phyloP scores from a whole-genome alignment of 352 stramenopile species.

The Pilasporangium apinafurcum region DNA sequence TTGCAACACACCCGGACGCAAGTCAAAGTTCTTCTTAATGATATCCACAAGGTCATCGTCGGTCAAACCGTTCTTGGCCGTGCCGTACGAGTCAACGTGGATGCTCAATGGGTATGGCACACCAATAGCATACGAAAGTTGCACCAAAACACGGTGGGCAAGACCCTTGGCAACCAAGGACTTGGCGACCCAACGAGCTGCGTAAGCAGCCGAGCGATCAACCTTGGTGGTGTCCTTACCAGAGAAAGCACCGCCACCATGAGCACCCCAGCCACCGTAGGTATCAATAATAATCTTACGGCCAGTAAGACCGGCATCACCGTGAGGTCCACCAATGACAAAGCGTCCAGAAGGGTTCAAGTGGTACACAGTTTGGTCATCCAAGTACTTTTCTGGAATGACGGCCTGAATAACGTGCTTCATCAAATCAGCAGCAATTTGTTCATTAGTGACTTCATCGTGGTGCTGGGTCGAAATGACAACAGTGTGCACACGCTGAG shows the following conservation, averaged over 20 bases:
- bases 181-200: slow-evolving; percentile 98
- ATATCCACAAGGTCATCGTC: slow-evolving; percentile 96
- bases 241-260: slow-evolving; percentile 98
- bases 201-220: slow-evolving; percentile 97
- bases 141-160: slow-evolving; percentile 92
- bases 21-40: slow-evolving; percentile 99
- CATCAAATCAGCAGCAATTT: slow-evolving; percentile 97
- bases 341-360: slow-evolving; percentile 99
- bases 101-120: slow-evolving; percentile 96
- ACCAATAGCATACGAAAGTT: slow-evolving; percentile 99
- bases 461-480: slow-evolving; percentile 99
- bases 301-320: slow-evolving; percentile 97
- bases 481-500: slow-evolving; percentile 97
- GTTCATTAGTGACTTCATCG: slow-evolving; percentile 97
- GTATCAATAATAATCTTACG: slow-evolving; percentile 99
- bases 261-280: slow-evolving; percentile 98
- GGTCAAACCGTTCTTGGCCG: slow-evolving; percentile 91
- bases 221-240: slow-evolving; percentile 99
- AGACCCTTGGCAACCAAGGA: slow-evolving; percentile 95
- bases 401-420: slow-evolving; percentile 99
- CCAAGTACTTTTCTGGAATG: slow-evolving; percentile 98
- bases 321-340: slow-evolving; percentile 98
- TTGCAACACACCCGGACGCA: slow-evolving; percentile 97
- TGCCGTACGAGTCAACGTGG: slow-evolving; percentile 98
- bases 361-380: slow-evolving; percentile 99